phyloP scores from a whole-genome alignment of 1,284 basidiomycete species.

The Ceraceosorus guamensis region DNA sequence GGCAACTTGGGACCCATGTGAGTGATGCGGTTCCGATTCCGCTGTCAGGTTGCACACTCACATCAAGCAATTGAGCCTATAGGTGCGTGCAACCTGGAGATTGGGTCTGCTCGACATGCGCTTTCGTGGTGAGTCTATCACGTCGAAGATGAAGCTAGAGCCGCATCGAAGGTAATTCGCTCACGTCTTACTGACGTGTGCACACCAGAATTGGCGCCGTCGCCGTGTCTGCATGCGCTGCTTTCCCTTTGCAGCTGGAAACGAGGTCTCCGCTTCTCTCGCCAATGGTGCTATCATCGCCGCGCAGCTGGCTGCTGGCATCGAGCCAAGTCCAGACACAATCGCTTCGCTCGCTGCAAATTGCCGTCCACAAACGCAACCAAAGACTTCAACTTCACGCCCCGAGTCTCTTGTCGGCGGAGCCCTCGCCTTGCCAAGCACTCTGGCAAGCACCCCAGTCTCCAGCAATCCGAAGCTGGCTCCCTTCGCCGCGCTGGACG shows the following conservation, averaged over 20 bases:
- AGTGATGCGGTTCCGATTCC: slow-evolving; percentile 57
- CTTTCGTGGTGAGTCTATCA: slow-evolving; percentile 30
- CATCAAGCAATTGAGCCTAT: background rate
- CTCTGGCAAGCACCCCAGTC: background rate
- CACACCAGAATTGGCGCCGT: slow-evolving; percentile 61
- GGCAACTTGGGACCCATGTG: slow-evolving; percentile 76
- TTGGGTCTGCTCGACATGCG: slow-evolving; percentile 73
- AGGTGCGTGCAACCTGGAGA: slow-evolving; percentile 80
- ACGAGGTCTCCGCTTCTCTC: slow-evolving; percentile 17
- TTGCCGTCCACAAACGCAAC: background rate
- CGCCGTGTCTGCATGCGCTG: slow-evolving; percentile 81
- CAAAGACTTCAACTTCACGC: background rate
- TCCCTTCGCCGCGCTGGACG: background rate
- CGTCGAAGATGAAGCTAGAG: slow-evolving; percentile 4
- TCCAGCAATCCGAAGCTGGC: background rate
- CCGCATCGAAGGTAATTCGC: background rate
- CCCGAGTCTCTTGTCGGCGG: background rate
- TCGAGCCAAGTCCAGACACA: slow-evolving; percentile 4
- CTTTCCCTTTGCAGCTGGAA: slow-evolving; percentile 56
- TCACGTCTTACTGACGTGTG: background rate
- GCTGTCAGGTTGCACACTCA: background rate
- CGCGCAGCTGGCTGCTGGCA: slow-evolving; percentile 13
- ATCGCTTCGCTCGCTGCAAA: slow-evolving; percentile 2
- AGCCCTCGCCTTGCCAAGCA: background rate
- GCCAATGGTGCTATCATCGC: slow-evolving; percentile 10